Evolutionary conservation across 495 filamentous ascomycete genomes (phyloP), one percentile per base, ranked within the genome.

Genomic region (Penicillium desertorum): DNA sequence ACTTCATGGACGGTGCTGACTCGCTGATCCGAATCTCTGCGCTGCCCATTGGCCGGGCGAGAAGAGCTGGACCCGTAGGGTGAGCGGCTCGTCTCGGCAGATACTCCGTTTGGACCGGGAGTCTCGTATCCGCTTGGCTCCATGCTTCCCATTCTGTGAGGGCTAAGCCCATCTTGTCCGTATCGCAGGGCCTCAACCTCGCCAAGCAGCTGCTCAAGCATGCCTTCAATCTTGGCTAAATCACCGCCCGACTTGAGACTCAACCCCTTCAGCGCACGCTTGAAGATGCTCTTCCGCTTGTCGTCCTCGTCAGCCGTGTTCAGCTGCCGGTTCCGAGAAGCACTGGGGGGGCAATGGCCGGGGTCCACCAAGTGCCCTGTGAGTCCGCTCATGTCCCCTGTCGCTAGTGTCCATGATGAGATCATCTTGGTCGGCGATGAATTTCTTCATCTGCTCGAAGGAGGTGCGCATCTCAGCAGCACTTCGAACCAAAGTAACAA

Each of bases 401-500:
- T 94, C 89, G 49, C 88, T 90, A 45, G 88, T 83, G 36, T 88
- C 86, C 70, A 96, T 88, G 59, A 96, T 86, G 45, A 88, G 77
- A 32, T 87, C 88, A 65, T 96, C 91, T 45, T 92, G 91, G 43
- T 93, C 88, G 2, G 86, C 86, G 43, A 99, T 84, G 69, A 93
- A 87, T 62, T 84, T 88, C 81, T 95, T 97, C 86, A 99, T 89
- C 61, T 96, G 92, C 63, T 97, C 92, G 66, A 98, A 96, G 12
- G 89, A 93, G 59, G 89, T 96, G 56, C 94, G 90, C 92, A 98
- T 96, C 66, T 99, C 94, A 11, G 95, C 91, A 16, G 95, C 92
- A 59, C 91, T 91, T 50, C 91, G 85, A 46, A 98, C 94, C 39
- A 99, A 81, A 3, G 94, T 96, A 48, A 98, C 88, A 30, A 99